phyloP scores from a whole-genome alignment of 169 alveolate species.

The Plasmodium knowlesi region DNA sequence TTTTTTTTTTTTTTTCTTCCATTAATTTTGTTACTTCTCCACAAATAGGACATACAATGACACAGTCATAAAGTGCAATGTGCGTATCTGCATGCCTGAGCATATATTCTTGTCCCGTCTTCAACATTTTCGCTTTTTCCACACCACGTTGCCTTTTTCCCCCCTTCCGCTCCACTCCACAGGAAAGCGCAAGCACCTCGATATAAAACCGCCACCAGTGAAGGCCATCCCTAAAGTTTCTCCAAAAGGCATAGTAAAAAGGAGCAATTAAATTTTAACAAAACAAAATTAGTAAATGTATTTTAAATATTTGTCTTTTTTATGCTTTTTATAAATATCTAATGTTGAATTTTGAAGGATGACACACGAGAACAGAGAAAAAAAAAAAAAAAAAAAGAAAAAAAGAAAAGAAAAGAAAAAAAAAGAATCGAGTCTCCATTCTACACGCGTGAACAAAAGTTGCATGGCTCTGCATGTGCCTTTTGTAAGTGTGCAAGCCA shows the following conservation, averaged over 20 bases:
- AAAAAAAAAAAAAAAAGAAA: neutral
- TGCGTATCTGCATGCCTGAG: neutral
- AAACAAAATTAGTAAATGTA: conserved; percentile 22
- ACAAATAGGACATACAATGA: neutral
- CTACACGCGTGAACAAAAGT: neutral
- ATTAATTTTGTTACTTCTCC: neutral
- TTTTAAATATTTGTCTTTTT: conserved; percentile 50
- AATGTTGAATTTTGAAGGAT: neutral
- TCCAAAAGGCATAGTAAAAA: conserved; percentile 19
- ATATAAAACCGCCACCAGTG: conserved; percentile 71
- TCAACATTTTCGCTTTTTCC: neutral
- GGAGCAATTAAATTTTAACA: neutral
- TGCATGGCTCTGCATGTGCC: neutral
- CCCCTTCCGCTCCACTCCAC: neutral
- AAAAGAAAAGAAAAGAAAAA: neutral
- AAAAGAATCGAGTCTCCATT: neutral
- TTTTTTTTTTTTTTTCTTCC: neutral
- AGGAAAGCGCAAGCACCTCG: conserved; percentile 10
- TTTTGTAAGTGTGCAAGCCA: neutral
- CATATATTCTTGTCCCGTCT: neutral
- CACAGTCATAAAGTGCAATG: neutral
- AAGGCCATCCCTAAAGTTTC: conserved; percentile 61
- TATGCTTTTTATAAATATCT: conserved; percentile 9
- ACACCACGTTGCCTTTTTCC: neutral
- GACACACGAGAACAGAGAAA: neutral